Conservation (phyloP, 495 filamentous ascomycete species). For the Xylaria bambusicola region DNA sequence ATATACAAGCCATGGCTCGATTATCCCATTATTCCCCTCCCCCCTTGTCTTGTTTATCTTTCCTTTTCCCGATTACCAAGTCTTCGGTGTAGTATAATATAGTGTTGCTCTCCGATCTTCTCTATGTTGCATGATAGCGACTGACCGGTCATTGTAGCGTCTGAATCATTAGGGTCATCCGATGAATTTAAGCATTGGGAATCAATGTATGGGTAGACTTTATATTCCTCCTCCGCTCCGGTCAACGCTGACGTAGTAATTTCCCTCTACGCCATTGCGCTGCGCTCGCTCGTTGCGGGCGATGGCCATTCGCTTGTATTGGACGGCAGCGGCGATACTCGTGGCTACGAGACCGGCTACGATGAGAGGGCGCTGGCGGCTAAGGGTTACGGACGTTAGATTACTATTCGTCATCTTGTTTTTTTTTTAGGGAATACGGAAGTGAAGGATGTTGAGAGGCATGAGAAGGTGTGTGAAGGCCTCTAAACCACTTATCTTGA, state of each 20-base stretch:
- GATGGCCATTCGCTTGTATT: slow-evolving; percentile 35
- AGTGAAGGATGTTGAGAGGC: no score
- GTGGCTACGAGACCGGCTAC: slow-evolving; percentile 28
- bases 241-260: slow-evolving; percentile 50
- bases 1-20: no score
- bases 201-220: neutral
- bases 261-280: slow-evolving; percentile 29
- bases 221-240: slow-evolving; percentile 50
- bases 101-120: no score
- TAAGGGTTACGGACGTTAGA: neutral
- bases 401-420: neutral
- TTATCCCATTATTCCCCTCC: no score
- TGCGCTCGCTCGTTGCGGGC: slow-evolving; percentile 45
- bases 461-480: no score
- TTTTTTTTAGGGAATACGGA: neutral
- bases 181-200: no score
- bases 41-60: neutral
- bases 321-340: slow-evolving; percentile 34
- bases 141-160: no score
- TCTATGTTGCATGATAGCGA: no score
- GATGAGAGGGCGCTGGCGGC: slow-evolving; percentile 39
- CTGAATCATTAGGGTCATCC: no score
- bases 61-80: no score
- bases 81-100: no score
- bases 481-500: no score